phyloP scores from a whole-genome alignment of 352 stramenopile species.

The Pythium chondricola region DNA sequence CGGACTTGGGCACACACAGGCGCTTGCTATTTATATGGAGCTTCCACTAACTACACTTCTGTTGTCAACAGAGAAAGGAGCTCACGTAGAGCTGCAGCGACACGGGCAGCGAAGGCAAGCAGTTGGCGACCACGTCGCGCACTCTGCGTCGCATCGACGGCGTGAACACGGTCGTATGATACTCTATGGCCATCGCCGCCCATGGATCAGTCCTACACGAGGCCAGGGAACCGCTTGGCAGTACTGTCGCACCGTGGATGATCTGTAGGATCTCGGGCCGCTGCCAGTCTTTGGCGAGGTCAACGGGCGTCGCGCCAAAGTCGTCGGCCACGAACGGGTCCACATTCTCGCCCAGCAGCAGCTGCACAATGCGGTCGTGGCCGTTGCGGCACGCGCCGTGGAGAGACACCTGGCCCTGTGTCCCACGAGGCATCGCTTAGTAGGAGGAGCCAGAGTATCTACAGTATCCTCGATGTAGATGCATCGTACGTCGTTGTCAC shows the following conservation, averaged over 20 bases:
- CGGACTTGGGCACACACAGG: too few species aligned
- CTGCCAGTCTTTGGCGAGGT: constrained; percentile 56
- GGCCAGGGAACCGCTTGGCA: background rate
- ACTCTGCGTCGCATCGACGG: constrained; percentile 4
- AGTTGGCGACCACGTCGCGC: background rate
- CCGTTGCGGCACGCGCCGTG: constrained; percentile 56
- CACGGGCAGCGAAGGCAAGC: background rate
- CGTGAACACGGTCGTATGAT: constrained; percentile 2
- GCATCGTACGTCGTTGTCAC: constrained; percentile 39
- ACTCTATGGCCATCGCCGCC: constrained; percentile 1
- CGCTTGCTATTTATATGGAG: too few species aligned
- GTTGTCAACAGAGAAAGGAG: constrained; percentile 18
- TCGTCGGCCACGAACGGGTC: constrained; percentile 46
- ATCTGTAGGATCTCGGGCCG: constrained; percentile 41
- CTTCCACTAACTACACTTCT: too few species aligned
- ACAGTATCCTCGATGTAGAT: too few species aligned
- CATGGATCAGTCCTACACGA: background rate
- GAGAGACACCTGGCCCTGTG: constrained; percentile 42
- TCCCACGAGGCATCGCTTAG: background rate
- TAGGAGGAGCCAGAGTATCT: too few species aligned
- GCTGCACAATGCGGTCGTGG: constrained; percentile 36
- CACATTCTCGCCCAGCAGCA: constrained; percentile 26
- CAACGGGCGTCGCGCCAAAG: constrained; percentile 35
- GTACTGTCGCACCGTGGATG: constrained; percentile 25
- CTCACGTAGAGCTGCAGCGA: constrained; percentile 4